Conservation (phyloP, 257 asterid genomes). For the Jasminum sambac region DNA sequence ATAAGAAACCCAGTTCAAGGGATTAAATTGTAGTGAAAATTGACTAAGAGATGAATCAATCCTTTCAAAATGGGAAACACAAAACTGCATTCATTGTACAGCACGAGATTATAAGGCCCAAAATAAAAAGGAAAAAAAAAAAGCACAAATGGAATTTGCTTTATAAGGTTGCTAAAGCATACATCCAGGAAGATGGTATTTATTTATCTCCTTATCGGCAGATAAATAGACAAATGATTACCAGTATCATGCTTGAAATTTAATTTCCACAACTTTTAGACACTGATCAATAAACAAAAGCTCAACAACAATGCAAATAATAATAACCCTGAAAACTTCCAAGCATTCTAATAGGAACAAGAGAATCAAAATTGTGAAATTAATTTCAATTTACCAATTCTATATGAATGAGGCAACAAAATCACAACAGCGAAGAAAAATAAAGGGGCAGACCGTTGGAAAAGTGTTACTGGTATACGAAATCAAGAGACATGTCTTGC, state of each 20-base stretch:
- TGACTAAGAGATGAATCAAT: neutral
- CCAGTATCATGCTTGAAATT: neutral
- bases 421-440: neutral
- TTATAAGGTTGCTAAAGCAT: neutral
- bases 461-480: constrained; percentile 35
- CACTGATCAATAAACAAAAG: neutral
- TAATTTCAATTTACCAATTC: neutral
- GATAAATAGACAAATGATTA: no score
- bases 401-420: neutral
- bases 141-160: neutral
- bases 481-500: constrained; percentile 35
- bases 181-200: neutral
- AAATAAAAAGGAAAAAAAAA: neutral
- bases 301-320: neutral
- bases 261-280: neutral
- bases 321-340: neutral
- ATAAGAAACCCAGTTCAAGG: no score
- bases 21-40: no score
- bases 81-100: neutral
- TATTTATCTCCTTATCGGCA: no score
- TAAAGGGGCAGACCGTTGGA: constrained; percentile 27
- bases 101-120: neutral
- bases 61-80: neutral
- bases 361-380: neutral
- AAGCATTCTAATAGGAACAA: neutral